Evolutionary conservation across 2,329 filamentous ascomycete species (phyloP).

Genomic region (Thermoascus crustaceus): DNA sequence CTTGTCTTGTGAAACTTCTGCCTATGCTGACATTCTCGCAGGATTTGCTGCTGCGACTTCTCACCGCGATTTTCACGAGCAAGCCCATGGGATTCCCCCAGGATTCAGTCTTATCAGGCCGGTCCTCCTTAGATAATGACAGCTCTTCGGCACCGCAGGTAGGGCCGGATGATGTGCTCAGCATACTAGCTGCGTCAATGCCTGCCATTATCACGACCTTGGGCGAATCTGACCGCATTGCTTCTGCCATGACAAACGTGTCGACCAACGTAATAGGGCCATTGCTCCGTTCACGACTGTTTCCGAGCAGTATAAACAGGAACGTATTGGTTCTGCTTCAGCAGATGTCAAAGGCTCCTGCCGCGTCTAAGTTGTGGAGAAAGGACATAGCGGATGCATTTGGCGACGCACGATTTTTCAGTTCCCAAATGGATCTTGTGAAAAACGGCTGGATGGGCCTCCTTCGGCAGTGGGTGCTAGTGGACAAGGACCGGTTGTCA

Average conservation of each 20-base stretch:
- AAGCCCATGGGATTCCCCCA: slow-evolving; percentile 66
- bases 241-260: slow-evolving; percentile 68
- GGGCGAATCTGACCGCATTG: slow-evolving; percentile 75
- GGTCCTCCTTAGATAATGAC: slow-evolving; percentile 36
- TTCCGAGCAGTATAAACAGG: slow-evolving; percentile 73
- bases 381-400: slow-evolving; percentile 89
- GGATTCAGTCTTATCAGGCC: slow-evolving; percentile 38
- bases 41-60: slow-evolving; percentile 80
- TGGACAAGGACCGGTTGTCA: slow-evolving; percentile 79
- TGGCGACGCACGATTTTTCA: slow-evolving; percentile 80
- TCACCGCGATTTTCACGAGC: slow-evolving; percentile 91
- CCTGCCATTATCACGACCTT: slow-evolving; percentile 75
- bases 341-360: slow-evolving; percentile 67
- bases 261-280: slow-evolving; percentile 77
- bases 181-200: slow-evolving; percentile 69
- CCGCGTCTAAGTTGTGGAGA: slow-evolving; percentile 82
- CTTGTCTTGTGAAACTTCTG: background rate
- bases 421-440: slow-evolving; percentile 57
- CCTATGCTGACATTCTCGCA: slow-evolving; percentile 32
- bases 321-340: slow-evolving; percentile 65
- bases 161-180: slow-evolving; percentile 66
- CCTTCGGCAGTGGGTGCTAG: slow-evolving; percentile 71
- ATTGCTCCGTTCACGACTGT: slow-evolving; percentile 71
- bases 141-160: slow-evolving; percentile 30
- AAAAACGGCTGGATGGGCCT: slow-evolving; percentile 72